Conservation (phyloP, 148 eudicot species). For the Persicaria maculosa region DNA sequence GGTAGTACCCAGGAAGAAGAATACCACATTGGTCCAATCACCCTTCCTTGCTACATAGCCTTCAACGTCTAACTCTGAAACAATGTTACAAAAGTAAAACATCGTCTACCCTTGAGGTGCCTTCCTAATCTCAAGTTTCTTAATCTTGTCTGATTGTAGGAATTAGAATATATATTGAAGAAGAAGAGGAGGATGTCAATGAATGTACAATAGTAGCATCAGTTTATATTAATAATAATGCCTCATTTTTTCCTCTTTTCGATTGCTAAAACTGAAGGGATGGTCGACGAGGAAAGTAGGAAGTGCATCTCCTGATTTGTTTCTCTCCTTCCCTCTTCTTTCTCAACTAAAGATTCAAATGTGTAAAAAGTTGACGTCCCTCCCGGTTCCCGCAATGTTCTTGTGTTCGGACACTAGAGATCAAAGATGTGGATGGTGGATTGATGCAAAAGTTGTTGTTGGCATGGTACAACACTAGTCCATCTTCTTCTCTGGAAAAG, state of each 20-base stretch:
- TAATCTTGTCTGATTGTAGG: background rate
- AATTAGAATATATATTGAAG: background rate
- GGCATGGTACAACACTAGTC: background rate
- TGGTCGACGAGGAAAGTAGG: background rate
- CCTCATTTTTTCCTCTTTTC: background rate
- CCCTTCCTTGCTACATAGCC: background rate
- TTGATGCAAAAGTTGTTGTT: background rate
- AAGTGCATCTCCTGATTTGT: background rate
- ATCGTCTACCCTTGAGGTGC: background rate
- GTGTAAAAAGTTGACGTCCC: background rate
- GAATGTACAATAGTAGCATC: background rate
- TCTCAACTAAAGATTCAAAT: background rate
- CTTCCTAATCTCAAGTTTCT: background rate
- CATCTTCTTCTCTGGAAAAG: too few species aligned
- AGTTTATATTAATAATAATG: background rate
- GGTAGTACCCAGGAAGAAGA: background rate
- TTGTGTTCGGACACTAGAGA: background rate
- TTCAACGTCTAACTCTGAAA: too few species aligned
- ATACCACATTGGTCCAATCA: background rate
- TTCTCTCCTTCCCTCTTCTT: background rate
- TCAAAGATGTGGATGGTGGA: background rate
- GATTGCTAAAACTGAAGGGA: background rate
- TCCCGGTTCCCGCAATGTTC: background rate
- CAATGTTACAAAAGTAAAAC: background rate
- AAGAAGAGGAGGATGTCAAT: background rate